These are phyloP conservation scores for Cutaneotrichosporon spelunceum DNA, from an alignment of 1,284 basidiomycete species.

Conservation along the genomic window DNA sequence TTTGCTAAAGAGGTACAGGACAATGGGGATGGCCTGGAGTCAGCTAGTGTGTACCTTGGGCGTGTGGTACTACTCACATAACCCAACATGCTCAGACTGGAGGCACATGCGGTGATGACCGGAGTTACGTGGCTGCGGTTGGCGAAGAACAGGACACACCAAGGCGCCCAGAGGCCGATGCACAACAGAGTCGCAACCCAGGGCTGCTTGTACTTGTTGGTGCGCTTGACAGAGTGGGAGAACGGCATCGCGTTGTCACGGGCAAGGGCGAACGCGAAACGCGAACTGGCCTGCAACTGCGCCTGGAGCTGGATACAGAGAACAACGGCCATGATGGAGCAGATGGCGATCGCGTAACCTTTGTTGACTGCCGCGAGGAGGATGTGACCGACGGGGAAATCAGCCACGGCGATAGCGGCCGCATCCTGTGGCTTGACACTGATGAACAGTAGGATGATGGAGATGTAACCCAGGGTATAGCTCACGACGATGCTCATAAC, in stretches of 20 bases:
- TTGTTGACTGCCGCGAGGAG: slow-evolving; percentile 38
- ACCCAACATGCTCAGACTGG: slow-evolving; percentile 41
- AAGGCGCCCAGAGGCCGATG: slow-evolving; percentile 33
- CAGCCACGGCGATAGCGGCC: slow-evolving; percentile 27
- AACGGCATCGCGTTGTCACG: slow-evolving; percentile 51
- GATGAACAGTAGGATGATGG: slow-evolving; percentile 44
- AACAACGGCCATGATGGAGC: slow-evolving; percentile 34
- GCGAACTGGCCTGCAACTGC: slow-evolving; percentile 48
- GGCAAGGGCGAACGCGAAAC: slow-evolving; percentile 50
- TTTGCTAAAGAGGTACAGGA: slow-evolving; percentile 43
- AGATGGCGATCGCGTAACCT: slow-evolving; percentile 38
- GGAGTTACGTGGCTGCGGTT: slow-evolving; percentile 32
- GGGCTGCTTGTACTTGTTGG: slow-evolving; percentile 41
- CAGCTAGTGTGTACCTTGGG: neutral
- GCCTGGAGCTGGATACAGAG: slow-evolving; percentile 45
- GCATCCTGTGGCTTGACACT: slow-evolving; percentile 40
- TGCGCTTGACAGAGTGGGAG: slow-evolving; percentile 37
- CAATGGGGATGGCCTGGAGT: slow-evolving; percentile 33
- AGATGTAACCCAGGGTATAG: slow-evolving; percentile 46
- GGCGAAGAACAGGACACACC: slow-evolving; percentile 35
- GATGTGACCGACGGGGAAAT: slow-evolving; percentile 47
- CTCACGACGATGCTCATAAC: slow-evolving; percentile 35
- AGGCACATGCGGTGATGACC: slow-evolving; percentile 40
- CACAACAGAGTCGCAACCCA: slow-evolving; percentile 45
- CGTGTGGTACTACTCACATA: slow-evolving; percentile 35